Evolutionary conservation across 202 grass and related monocot genomes (phyloP), one percentile per base, ranked within the genome.

Genomic region (Panicum virgatum): DNA sequence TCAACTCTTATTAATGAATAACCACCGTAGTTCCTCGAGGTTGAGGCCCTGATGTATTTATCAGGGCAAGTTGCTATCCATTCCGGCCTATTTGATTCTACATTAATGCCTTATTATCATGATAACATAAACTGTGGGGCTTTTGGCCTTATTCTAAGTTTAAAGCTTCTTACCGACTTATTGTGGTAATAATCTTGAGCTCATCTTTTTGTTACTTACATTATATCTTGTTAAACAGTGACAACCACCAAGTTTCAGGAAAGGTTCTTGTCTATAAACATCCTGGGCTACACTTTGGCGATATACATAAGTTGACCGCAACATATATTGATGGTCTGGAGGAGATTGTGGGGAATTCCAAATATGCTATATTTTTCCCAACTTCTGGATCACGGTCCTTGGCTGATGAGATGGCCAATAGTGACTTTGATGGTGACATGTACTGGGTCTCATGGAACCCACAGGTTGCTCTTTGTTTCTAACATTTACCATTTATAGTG

Each of bases 371-470:
- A 75, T 76, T 94, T 46, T 97, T 97, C 36, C 87, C 91, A 30
- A 86, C 43, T 23, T 84, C 67, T 70, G 89, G 94, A 34, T 59
- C 69, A 57, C 80, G 94, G 40, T 97, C 94, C 63, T 82, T 97
- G 68, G 89, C 91, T 29, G 94, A 97, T 89, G 94, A 97, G 64
- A 94, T 97, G 89, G 91, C 94, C 43, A 90, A 92, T 48, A 92
- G 94, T 45, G 94, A 97, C 62, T 90, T 87, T 83, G 94, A 97
- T 87, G n/a, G n/a, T n/a, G n/a, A n/a, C n/a, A n/a, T n/a, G n/a
- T n/a, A n/a, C n/a, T n/a, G n/a, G n/a, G n/a, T 97, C 34, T 97
- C 91, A 10, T 79, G 75, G 75, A 91, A 94, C 51, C 73, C 77
- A 72, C 53, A 90, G 87, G 94, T 94, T 69, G 42, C 62, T 74